Evolutionary conservation across 1,284 basidiomycete genomes (phyloP).

Genomic region (Quambalaria eucalypti): DNA sequence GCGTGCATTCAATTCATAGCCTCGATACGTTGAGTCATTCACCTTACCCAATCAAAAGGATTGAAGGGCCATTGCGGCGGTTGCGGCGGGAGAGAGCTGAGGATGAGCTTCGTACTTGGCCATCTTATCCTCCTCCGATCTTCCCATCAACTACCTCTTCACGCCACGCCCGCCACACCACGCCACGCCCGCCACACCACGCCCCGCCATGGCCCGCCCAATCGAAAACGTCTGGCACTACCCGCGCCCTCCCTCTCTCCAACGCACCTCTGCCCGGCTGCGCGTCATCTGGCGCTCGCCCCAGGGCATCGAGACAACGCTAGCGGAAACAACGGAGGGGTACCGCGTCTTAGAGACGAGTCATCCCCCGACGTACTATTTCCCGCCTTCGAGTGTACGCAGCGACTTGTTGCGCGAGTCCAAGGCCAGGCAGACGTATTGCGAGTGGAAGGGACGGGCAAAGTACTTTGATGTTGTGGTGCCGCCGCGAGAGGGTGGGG

Average conservation of each 20-base stretch:
- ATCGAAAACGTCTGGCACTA: slow-evolving; percentile 35
- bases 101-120: background rate
- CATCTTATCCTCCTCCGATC: background rate
- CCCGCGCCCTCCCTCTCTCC: slow-evolving; percentile 37
- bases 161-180: background rate
- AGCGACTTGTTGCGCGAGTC: slow-evolving; percentile 20
- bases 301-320: slow-evolving; percentile 19
- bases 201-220: background rate
- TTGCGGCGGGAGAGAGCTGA: too few species aligned
- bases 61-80: too few species aligned
- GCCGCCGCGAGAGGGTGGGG: too few species aligned
- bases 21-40: too few species aligned
- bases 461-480: slow-evolving; percentile 34
- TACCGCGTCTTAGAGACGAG: slow-evolving; percentile 40
- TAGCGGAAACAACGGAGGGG: slow-evolving; percentile 39
- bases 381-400: slow-evolving; percentile 29
- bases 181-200: background rate
- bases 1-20: too few species aligned
- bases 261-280: slow-evolving; percentile 25
- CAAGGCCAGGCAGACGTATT: slow-evolving; percentile 34
- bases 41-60: too few species aligned
- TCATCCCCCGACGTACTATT: slow-evolving; percentile 37
- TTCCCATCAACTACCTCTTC: background rate
- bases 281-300: slow-evolving; percentile 28
- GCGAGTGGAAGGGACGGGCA: slow-evolving; percentile 43